A percentile compares a stretch with the other conserved stretches of the same genome.
These are phyloP conservation scores for Aspergillus pseudoterreus DNA, from an alignment of 2,329 filamentous ascomycete species.

Conservation along the genomic window DNA sequence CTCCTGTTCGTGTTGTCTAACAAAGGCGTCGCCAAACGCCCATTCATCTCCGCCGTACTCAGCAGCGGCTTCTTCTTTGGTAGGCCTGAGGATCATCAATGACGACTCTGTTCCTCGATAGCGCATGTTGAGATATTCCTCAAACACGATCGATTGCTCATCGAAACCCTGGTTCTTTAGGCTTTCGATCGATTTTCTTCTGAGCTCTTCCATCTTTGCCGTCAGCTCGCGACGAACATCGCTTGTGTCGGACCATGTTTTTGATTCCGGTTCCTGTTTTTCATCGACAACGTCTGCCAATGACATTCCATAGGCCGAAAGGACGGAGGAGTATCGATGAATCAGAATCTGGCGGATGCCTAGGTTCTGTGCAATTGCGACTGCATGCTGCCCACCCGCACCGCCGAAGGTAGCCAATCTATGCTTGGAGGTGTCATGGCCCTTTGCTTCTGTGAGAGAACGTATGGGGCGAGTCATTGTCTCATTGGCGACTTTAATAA, in stretches of 20 bases:
- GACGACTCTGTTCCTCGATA: conserved; percentile 46
- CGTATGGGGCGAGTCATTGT: conserved; percentile 86
- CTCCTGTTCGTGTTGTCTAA: conserved; percentile 36
- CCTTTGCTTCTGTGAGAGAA: conserved; percentile 84
- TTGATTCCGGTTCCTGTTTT: conserved; percentile 39
- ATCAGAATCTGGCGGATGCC: conserved; percentile 79
- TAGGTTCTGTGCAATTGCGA: conserved; percentile 80
- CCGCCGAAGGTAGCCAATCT: conserved; percentile 83
- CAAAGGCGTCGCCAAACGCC: conserved; percentile 31
- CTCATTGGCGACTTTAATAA: conserved; percentile 85
- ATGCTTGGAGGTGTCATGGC: conserved; percentile 82
- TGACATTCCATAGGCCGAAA: conserved; percentile 90
- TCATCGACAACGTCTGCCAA: conserved; percentile 73
- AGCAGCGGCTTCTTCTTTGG: not conserved
- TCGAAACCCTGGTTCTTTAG: not conserved
- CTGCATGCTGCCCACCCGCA: conserved; percentile 84
- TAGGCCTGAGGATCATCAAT: conserved; percentile 37
- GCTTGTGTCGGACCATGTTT: conserved; percentile 19
- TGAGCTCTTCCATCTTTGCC: conserved; percentile 30
- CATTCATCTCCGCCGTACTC: not conserved
- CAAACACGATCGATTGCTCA: conserved; percentile 7
- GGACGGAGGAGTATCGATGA: conserved; percentile 81
- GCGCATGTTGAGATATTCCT: conserved; percentile 32
- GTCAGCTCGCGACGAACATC: conserved; percentile 24
- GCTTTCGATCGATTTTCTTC: conserved; percentile 16